Percentiles rank a stretch among this genome's conserved stretches.
phyloP scores from a whole-genome alignment of 1,284 basidiomycete genomes.

The Ganoderma leucocontextum region DNA sequence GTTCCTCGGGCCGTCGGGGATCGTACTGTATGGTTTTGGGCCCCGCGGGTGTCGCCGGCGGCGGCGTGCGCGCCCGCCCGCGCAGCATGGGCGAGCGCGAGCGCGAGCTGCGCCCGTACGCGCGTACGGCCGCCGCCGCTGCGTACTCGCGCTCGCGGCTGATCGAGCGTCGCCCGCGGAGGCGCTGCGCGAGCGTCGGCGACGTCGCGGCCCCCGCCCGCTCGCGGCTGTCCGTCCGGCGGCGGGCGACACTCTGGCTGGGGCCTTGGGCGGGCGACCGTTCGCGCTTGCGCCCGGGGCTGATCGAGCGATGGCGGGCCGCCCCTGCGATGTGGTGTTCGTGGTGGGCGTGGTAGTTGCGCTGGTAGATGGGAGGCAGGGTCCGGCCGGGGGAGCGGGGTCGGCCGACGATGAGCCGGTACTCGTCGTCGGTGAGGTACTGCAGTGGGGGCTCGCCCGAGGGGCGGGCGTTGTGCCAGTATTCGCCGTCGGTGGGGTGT shows the following conservation, averaged over 20 bases:
- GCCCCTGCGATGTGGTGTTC: conserved; percentile 18
- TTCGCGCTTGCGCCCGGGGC: conserved; percentile 22
- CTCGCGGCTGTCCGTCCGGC: conserved; percentile 27
- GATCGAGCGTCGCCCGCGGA: conserved; percentile 14
- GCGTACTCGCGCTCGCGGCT: conserved; percentile 17
- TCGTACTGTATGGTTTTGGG: conserved; percentile 5
- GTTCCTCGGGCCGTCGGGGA: conserved; percentile 22
- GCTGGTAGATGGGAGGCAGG: conserved; percentile 5
- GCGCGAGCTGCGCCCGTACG: conserved; percentile 23
- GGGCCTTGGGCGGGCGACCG: neutral
- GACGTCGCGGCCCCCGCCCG: conserved; percentile 10
- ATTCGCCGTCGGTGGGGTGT: conserved; percentile 27
- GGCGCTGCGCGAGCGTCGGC: conserved; percentile 15
- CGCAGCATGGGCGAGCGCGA: conserved; percentile 27
- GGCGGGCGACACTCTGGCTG: conserved; percentile 6
- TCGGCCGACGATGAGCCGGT: conserved; percentile 27
- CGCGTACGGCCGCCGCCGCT: conserved; percentile 14
- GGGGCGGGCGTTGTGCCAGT: conserved; percentile 24
- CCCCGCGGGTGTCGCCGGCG: conserved; percentile 7
- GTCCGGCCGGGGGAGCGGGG: conserved; percentile 24
- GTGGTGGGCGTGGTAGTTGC: neutral
- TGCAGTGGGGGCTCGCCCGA: conserved; percentile 31
- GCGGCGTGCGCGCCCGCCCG: conserved; percentile 18
- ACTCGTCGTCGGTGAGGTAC: conserved; percentile 31
- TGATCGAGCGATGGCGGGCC: conserved; percentile 19